phyloP scores from a whole-genome alignment of 192 early-diverging fungal species.

The Linnemannia exigua region DNA sequence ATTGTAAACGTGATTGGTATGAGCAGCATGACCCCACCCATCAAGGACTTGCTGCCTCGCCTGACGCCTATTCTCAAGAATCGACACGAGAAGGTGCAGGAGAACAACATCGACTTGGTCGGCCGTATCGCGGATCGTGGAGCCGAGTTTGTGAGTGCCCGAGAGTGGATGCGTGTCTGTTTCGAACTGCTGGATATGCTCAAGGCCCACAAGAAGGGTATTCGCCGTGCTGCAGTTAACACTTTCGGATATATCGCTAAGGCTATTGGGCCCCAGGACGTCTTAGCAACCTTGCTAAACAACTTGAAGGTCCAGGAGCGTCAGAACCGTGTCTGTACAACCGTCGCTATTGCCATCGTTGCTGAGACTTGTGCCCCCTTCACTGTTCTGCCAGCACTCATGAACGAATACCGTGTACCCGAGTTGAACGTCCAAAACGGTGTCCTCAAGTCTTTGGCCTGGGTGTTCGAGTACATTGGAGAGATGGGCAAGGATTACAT shows the following conservation, averaged over 20 bases:
- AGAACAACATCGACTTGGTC: constrained; percentile 88
- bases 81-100: constrained; percentile 75
- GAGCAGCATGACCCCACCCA: constrained; percentile 98
- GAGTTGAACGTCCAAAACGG: constrained; percentile 99
- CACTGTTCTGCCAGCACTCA: constrained; percentile 96
- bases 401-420: constrained; percentile 99
- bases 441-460: constrained; percentile 93
- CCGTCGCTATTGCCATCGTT: constrained; percentile 89
- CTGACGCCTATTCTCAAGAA: constrained; percentile 99
- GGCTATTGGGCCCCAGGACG: constrained; percentile 99
- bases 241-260: constrained; percentile 99
- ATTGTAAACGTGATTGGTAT: constrained; percentile 99
- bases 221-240: constrained; percentile 96
- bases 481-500: constrained; percentile 99
- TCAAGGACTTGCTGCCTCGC: constrained; percentile 96
- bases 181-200: constrained; percentile 98
- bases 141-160: constrained; percentile 93
- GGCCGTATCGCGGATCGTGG: constrained; percentile 99
- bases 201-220: constrained; percentile 96
- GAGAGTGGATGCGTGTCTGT: constrained; percentile 99
- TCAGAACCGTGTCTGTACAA: constrained; percentile 99
- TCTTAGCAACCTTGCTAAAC: constrained; percentile 96
- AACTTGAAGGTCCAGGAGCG: constrained; percentile 99
- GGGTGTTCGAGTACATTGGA: constrained; percentile 99
- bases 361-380: constrained; percentile 98